phyloP scores from a whole-genome alignment of 2,329 filamentous ascomycete species.

The Colletotrichum musicola region DNA sequence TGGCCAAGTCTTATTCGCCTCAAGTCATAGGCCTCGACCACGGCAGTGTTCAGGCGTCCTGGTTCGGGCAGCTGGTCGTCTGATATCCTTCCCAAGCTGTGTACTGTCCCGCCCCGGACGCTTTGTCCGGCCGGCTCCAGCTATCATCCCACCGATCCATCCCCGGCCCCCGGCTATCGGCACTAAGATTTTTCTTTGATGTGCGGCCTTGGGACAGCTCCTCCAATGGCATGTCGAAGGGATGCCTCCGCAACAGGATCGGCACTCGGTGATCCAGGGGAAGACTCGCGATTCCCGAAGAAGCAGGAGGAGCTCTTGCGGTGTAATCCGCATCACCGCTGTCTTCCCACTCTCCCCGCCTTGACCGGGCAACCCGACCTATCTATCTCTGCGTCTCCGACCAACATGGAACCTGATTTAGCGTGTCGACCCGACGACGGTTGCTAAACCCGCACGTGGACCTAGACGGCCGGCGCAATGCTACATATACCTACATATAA shows the following conservation, averaged over 20 bases:
- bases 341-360: background rate
- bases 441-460: conserved; percentile 20
- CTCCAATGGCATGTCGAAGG: conserved; percentile 14
- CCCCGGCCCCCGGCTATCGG: conserved; percentile 5
- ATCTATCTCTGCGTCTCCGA: background rate
- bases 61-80: conserved; percentile 7
- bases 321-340: conserved; percentile 12
- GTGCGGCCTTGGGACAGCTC: background rate
- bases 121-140: too few species aligned
- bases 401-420: background rate
- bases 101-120: background rate
- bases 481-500: conserved; percentile 10
- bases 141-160: background rate
- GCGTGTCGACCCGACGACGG: background rate
- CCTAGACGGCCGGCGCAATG: background rate
- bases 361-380: background rate
- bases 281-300: conserved; percentile 35
- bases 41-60: background rate
- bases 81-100: conserved; percentile 4
- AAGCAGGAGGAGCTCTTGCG: conserved; percentile 34
- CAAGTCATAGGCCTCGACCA: background rate
- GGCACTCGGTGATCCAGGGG: conserved; percentile 11
- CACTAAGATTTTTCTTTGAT: conserved; percentile 13
- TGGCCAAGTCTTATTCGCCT: conserved; percentile 3
- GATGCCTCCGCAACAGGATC: conserved; percentile 11